phyloP scores from a whole-genome alignment of 306 rosid genomes.

The Boehmeria nivea region DNA sequence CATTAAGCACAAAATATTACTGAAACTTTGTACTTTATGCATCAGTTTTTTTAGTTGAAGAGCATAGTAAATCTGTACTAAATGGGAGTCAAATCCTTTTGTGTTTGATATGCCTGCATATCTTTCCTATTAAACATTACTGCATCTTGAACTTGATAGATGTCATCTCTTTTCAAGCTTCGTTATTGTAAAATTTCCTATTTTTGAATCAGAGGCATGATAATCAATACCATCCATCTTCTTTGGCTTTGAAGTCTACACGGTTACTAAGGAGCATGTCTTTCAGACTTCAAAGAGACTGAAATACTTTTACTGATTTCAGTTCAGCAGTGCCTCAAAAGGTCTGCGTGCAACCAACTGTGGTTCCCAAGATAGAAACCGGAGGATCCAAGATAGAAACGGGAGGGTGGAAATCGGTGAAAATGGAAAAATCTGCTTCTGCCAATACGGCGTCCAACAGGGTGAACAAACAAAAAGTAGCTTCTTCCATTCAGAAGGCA shows the following conservation, averaged over 20 bases:
- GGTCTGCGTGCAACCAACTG: constrained; percentile 26
- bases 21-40: background rate
- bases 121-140: no score
- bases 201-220: background rate
- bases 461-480: constrained; percentile 34
- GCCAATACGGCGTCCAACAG: constrained; percentile 29
- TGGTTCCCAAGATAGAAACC: constrained; percentile 39
- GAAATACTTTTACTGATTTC: constrained; percentile 36
- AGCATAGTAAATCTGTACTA: no score
- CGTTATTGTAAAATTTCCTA: background rate
- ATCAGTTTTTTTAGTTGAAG: no score
- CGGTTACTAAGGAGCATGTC: no score
- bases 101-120: no score
- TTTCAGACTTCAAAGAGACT: no score
- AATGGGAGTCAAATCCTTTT: no score
- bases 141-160: no score
- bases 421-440: constrained; percentile 36
- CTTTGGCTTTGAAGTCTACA: no score
- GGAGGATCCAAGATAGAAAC: constrained; percentile 60
- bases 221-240: no score
- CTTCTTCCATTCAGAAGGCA: constrained; percentile 42
- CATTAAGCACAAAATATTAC: no score
- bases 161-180: background rate
- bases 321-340: constrained; percentile 39
- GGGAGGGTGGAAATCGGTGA: constrained; percentile 70